Evolutionary conservation across 345 rosid species (phyloP).

Genomic region (Draba incana): DNA sequence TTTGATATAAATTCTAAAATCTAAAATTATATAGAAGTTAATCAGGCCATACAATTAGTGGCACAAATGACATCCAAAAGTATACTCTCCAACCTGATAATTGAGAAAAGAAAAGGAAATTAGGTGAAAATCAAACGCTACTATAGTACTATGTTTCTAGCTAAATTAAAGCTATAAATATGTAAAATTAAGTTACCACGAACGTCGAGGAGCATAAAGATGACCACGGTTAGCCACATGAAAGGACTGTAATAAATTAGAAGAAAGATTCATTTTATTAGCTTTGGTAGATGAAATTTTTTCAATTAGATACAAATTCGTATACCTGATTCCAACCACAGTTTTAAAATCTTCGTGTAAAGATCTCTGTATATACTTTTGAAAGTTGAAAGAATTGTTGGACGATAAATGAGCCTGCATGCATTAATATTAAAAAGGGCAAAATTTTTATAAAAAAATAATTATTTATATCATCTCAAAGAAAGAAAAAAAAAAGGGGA

Average conservation of each 20-base stretch:
- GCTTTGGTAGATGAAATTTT: background rate
- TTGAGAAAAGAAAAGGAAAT: background rate
- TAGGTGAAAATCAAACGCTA: background rate
- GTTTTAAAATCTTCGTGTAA: conserved; percentile 76
- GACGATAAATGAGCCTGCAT: conserved; percentile 60
- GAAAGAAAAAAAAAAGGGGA: background rate
- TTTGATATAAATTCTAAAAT: too few relatives aligned
- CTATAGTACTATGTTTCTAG: background rate
- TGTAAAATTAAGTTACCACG: conserved; percentile 51
- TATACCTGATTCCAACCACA: conserved; percentile 74
- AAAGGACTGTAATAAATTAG: conserved; percentile 50
- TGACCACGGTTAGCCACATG: conserved; percentile 71
- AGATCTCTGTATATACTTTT: conserved; percentile 71
- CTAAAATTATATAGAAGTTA: background rate
- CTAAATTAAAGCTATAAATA: background rate
- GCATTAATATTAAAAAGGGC: background rate
- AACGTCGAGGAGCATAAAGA: conserved; percentile 68
- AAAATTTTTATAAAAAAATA: background rate
- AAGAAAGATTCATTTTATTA: background rate
- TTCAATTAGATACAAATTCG: background rate
- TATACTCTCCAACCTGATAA: conserved; percentile 67
- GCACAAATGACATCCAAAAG: conserved; percentile 76
- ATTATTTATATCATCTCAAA: background rate
- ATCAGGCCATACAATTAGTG: conserved; percentile 51
- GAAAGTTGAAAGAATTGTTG: conserved; percentile 62